These are phyloP conservation scores for Boletellus sp. DNA, from an alignment of 1,284 basidiomycete species.

Conservation along the genomic window DNA sequence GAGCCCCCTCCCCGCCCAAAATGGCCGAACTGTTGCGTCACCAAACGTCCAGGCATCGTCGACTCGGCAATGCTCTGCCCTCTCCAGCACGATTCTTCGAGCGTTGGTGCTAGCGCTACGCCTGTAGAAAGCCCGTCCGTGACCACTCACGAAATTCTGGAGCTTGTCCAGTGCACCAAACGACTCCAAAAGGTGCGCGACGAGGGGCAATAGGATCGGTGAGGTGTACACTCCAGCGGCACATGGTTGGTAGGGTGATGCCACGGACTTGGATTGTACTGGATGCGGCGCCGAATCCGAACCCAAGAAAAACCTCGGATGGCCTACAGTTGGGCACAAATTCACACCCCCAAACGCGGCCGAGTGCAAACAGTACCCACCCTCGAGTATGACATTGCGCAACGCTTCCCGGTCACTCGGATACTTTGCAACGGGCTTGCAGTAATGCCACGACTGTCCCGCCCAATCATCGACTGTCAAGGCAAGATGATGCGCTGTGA, in stretches of 20 bases:
- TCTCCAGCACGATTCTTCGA: conserved; percentile 25
- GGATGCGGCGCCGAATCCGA: conserved; percentile 97
- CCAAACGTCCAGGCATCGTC: conserved; percentile 50
- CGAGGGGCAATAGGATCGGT: conserved; percentile 83
- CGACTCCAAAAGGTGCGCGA: conserved; percentile 81
- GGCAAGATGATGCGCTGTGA: conserved; percentile 95
- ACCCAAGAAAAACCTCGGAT: conserved; percentile 96
- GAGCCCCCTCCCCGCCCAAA: conserved; percentile 86
- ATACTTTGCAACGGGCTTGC: conserved; percentile 98
- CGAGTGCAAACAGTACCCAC: conserved; percentile 35
- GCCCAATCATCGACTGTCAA: conserved; percentile 98
- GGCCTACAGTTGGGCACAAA: conserved; percentile 47
- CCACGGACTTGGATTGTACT: conserved; percentile 73
- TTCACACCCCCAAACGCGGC: neutral
- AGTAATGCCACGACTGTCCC: conserved; percentile 93
- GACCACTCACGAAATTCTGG: conserved; percentile 70
- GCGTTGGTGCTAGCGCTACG: conserved; percentile 29
- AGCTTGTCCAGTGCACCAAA: conserved; percentile 83
- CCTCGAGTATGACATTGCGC: conserved; percentile 76
- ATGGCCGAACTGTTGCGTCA: conserved; percentile 74
- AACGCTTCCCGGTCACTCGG: conserved; percentile 89
- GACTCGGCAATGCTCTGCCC: conserved; percentile 44
- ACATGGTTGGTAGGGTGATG: conserved; percentile 71
- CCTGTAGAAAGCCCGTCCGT: conserved; percentile 82
- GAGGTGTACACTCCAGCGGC: conserved; percentile 95